Evolutionary conservation across 2,329 filamentous ascomycete genomes (phyloP), one percentile per base, ranked within the genome.

Genomic region (Sporothrix curviconia): DNA sequence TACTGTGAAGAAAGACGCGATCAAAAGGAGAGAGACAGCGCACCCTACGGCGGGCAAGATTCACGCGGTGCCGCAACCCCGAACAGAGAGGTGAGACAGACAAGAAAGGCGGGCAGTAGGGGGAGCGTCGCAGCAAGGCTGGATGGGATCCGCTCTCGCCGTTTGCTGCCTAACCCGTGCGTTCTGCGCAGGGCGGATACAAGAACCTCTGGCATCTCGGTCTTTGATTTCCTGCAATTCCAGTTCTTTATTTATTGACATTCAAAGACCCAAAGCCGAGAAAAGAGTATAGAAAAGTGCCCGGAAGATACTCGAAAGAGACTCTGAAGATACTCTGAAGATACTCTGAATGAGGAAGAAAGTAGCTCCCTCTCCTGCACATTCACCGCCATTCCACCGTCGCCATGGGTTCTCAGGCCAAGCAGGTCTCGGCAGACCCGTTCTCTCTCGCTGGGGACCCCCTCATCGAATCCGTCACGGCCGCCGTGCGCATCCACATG

Each of bases 401-500:
- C 50, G 39, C 28, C 17, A 46, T 24, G 28, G 12, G n/a, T 43
- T 32, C 28, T 32, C 28, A 32, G 11, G 28, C 28, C 11, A n/a
- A n/a, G n/a, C 28, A 5, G 6, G 6, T 32, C 6, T 32, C 28
- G 28, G 24, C 32, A 36, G 54, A 55, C 22, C 39, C 44, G 19
- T 57, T 63, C 25, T 56, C 58, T 5, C 46, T 68, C 56, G 65
- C 71, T 57, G 69, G 75, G 58, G 70, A 73, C 44, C 70, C 77
- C 57, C 74, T 88, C 62, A 74, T 83, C 67, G 71, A 74, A 32
- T 67, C 76, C 51, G 81, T 86, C 59, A 83, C 81, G 17, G 72
- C 74, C 46, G 89, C 86, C 68, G 85, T 90, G 55, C 75, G 83
- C 66, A 74, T 78, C 42, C 90, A 88, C 76, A 92, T 92, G 86